A percentile compares a stretch with the other conserved stretches of the same genome.
phyloP scores from a whole-genome alignment of 306 rosid genomes.

The Medicago arabica region DNA sequence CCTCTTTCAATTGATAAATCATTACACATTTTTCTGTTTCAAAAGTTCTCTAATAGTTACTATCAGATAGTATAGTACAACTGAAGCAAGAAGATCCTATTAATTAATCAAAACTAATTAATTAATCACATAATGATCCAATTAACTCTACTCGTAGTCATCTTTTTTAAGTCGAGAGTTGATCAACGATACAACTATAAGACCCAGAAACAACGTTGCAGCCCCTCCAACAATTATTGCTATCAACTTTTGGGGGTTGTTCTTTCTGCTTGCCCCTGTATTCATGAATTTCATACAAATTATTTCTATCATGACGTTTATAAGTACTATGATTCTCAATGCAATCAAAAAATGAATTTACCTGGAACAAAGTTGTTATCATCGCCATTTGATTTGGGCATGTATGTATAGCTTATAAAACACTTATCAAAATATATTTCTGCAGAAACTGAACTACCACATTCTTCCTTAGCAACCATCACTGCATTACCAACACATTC shows the following conservation, averaged over 20 bases:
- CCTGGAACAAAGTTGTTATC: constrained; percentile 37
- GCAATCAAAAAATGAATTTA: constrained; percentile 25
- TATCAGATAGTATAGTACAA: neutral
- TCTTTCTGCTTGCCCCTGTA: constrained; percentile 37
- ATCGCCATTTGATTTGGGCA: constrained; percentile 25
- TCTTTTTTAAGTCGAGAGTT: constrained; percentile 60
- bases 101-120: neutral
- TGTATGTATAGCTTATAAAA: constrained; percentile 53
- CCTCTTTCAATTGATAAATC: no score
- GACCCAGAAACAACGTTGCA: constrained; percentile 51
- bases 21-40: neutral
- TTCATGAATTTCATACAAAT: neutral
- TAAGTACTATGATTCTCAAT: neutral
- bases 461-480: constrained; percentile 54
- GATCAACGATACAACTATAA: constrained; percentile 50
- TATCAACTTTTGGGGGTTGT: constrained; percentile 39
- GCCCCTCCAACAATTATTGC: constrained; percentile 74
- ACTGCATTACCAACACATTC: constrained; percentile 65
- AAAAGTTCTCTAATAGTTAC: neutral
- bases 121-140: neutral
- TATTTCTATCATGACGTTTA: neutral
- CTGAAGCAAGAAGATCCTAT: neutral
- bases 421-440: constrained; percentile 67
- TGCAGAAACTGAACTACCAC: constrained; percentile 54
- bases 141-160: constrained; percentile 41